phyloP scores from a whole-genome alignment of 495 filamentous ascomycete species.

The Hypoxylon lienhwacheense region DNA sequence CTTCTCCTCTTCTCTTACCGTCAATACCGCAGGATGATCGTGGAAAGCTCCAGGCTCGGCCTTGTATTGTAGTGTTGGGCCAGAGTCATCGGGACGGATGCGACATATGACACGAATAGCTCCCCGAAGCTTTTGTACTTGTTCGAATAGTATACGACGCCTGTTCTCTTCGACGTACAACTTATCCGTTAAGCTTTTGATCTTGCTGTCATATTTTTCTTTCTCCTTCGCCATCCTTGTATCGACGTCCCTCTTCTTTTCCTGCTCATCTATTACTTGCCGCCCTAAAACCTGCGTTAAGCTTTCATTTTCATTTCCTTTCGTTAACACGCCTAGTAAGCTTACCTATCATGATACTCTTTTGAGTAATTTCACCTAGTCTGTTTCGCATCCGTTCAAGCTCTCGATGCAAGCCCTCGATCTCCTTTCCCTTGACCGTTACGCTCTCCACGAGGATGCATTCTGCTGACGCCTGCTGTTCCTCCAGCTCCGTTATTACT shows the following conservation, averaged over 20 bases:
- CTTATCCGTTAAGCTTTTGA: slow-evolving; percentile 51
- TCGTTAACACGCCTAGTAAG: no score
- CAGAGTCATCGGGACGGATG: slow-evolving; percentile 70
- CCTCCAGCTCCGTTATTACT: no score
- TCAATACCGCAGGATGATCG: slow-evolving; percentile 57
- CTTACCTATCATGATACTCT: no score
- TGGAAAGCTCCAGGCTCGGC: slow-evolving; percentile 52
- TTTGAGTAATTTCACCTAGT: no score
- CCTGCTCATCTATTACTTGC: not conserved
- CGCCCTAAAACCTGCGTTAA: not conserved
- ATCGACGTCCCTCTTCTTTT: not conserved
- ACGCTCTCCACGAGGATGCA: no score
- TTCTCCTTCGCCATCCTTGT: not conserved
- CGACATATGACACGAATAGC: slow-evolving; percentile 97
- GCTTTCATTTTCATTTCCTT: no score
- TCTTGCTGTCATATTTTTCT: not conserved
- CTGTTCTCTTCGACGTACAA: slow-evolving; percentile 82
- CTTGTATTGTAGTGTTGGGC: slow-evolving; percentile 68
- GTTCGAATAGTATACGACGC: slow-evolving; percentile 84
- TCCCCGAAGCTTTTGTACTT: slow-evolving; percentile 91
- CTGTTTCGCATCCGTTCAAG: no score
- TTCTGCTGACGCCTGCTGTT: no score
- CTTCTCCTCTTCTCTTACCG: slow-evolving; percentile 61
- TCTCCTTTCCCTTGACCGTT: no score
- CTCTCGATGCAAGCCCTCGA: no score